Conservation (phyloP, 1,284 basidiomycete genomes). For the Coniferiporia weirii region DNA sequence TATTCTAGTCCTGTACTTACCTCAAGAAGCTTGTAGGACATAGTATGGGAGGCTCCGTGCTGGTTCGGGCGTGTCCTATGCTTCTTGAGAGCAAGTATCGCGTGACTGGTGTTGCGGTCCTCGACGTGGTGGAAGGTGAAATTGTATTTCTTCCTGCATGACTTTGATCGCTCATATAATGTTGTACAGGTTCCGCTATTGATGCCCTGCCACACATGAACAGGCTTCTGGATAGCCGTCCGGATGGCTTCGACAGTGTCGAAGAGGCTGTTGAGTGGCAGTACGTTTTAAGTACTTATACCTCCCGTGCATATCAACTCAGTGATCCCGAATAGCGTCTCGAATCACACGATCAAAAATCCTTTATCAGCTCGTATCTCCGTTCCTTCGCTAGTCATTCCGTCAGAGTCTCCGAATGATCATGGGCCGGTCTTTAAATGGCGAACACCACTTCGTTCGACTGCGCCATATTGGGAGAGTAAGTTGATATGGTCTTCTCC, state of each 20-base stretch:
- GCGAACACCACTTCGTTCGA: constrained; percentile 81
- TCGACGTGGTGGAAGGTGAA: constrained; percentile 95
- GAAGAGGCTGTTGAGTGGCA: constrained; percentile 95
- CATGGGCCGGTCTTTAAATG: constrained; percentile 50
- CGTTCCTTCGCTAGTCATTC: constrained; percentile 69
- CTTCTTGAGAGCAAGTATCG: constrained; percentile 66
- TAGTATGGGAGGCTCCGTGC: constrained; percentile 88
- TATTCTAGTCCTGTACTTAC: constrained; percentile 1
- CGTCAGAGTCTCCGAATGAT: constrained; percentile 37
- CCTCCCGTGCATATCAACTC: not conserved
- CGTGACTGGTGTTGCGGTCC: constrained; percentile 79
- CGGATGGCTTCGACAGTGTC: constrained; percentile 76
- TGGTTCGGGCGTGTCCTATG: constrained; percentile 63
- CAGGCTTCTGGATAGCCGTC: constrained; percentile 78
- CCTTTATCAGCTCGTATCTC: constrained; percentile 77
- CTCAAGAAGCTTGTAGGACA: constrained; percentile 71
- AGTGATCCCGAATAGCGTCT: constrained; percentile 41
- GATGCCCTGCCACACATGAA: constrained; percentile 92
- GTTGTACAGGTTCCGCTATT: constrained; percentile 78
- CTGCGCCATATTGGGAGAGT: constrained; percentile 90
- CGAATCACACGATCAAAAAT: constrained; percentile 77
- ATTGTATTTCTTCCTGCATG: not conserved
- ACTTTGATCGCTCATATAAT: not conserved
- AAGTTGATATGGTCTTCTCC: constrained; percentile 24
- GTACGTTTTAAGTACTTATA: constrained; percentile 45